Evolutionary conservation across 371 early-diverging fungal genomes (phyloP).

Genomic region (Rhizopus stolonifer): DNA sequence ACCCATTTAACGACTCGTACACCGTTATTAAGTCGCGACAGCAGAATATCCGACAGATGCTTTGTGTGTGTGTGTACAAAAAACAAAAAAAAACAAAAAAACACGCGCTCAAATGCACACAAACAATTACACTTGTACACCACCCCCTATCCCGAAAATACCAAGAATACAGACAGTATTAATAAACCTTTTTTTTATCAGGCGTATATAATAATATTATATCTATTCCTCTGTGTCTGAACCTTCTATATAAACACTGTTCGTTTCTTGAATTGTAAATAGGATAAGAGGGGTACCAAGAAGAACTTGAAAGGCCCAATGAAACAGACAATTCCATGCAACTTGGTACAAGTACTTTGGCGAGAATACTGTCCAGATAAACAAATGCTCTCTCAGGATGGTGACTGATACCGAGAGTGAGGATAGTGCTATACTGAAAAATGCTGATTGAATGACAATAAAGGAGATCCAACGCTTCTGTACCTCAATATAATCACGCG

Average conservation of each 20-base stretch:
- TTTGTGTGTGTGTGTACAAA: too few species aligned
- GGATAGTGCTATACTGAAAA: slow-evolving; percentile 54
- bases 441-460: slow-evolving; percentile 41
- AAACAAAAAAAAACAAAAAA: too few species aligned
- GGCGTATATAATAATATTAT: too few species aligned
- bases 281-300: slow-evolving; percentile 19
- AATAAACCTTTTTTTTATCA: too few species aligned
- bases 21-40: too few species aligned
- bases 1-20: too few species aligned
- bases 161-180: too few species aligned
- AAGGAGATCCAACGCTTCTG: slow-evolving; percentile 32
- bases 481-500: neutral
- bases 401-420: slow-evolving; percentile 65
- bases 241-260: neutral
- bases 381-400: slow-evolving; percentile 69
- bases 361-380: slow-evolving; percentile 87
- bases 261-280: neutral
- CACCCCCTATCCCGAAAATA: too few species aligned
- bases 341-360: slow-evolving; percentile 80
- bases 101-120: too few species aligned
- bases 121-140: too few species aligned
- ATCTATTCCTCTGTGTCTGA: neutral
- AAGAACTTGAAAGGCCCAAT: slow-evolving; percentile 38
- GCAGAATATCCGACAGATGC: too few species aligned
- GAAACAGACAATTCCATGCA: slow-evolving; percentile 61